phyloP scores from a whole-genome alignment of 257 asterid genomes.

The Rauvolfia tetraphylla region DNA sequence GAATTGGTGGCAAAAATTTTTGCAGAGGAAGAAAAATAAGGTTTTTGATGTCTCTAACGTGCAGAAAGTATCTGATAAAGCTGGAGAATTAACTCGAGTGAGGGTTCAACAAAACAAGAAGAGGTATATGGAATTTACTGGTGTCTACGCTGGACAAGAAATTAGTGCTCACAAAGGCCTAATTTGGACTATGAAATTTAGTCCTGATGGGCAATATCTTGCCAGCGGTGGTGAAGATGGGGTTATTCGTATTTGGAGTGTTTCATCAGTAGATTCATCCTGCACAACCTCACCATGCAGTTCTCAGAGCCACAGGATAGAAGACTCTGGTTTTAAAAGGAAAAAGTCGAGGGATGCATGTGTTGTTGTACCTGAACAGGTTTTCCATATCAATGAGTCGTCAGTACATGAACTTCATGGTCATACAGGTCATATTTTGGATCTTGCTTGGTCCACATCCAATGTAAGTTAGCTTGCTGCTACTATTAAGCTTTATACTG shows the following conservation, averaged over 20 bases:
- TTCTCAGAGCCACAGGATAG: slow-evolving; percentile 14
- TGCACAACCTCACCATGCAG: slow-evolving; percentile 19
- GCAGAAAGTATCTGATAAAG: slow-evolving; percentile 12
- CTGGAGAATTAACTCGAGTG: slow-evolving; percentile 22
- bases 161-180: slow-evolving; percentile 58
- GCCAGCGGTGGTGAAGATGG: slow-evolving; percentile 93
- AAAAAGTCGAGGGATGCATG: slow-evolving; percentile 28
- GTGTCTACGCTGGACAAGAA: slow-evolving; percentile 51
- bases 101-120: slow-evolving; percentile 40
- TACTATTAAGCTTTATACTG: neutral
- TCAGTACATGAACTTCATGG: slow-evolving; percentile 55
- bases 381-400: slow-evolving; percentile 52
- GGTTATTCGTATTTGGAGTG: slow-evolving; percentile 62
- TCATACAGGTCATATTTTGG: slow-evolving; percentile 58
- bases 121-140: slow-evolving; percentile 47
- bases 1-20: slow-evolving; percentile 52
- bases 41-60: slow-evolving; percentile 12
- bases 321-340: slow-evolving; percentile 9
- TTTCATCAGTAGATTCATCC: slow-evolving; percentile 30
- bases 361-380: slow-evolving; percentile 50
- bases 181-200: slow-evolving; percentile 72
- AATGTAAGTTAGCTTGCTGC: slow-evolving; percentile 43
- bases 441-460: slow-evolving; percentile 82
- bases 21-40: slow-evolving; percentile 30
- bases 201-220: slow-evolving; percentile 66